Evolutionary conservation across 2,329 filamentous ascomycete species (phyloP).

Genomic region (Phaeosphaeria sp.): DNA sequence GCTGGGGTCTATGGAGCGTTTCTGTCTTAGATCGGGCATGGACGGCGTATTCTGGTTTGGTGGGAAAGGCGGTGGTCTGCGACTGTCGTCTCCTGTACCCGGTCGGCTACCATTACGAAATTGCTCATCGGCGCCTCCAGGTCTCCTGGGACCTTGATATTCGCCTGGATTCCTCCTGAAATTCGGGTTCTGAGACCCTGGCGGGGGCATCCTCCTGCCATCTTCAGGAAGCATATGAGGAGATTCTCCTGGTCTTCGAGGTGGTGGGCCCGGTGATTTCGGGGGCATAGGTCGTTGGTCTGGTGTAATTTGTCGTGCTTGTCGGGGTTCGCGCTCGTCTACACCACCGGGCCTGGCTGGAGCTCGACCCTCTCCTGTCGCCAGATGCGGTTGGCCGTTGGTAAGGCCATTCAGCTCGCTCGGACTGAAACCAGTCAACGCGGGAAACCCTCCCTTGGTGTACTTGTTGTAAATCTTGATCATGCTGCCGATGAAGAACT

Average conservation of each 20-base stretch:
- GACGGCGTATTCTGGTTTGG: slow-evolving; percentile 31
- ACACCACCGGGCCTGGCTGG: slow-evolving; percentile 14
- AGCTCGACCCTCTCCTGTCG: slow-evolving; percentile 36
- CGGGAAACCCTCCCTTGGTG: slow-evolving; percentile 72
- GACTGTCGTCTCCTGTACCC: slow-evolving; percentile 37
- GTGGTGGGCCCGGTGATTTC: slow-evolving; percentile 29
- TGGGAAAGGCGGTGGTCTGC: slow-evolving; percentile 31
- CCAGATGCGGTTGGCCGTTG: slow-evolving; percentile 53
- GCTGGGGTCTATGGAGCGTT: slow-evolving; percentile 43
- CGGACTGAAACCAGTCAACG: slow-evolving; percentile 81
- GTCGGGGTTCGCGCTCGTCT: slow-evolving; percentile 15
- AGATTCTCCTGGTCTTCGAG: slow-evolving; percentile 27
- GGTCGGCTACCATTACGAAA: slow-evolving; percentile 28
- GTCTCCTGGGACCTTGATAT: slow-evolving; percentile 24
- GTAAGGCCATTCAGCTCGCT: slow-evolving; percentile 78
- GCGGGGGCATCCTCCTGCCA: slow-evolving; percentile 18
- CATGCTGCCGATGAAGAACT: slow-evolving; percentile 95
- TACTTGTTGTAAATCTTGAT: slow-evolving; percentile 98
- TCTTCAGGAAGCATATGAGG: slow-evolving; percentile 19
- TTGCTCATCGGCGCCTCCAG: slow-evolving; percentile 26
- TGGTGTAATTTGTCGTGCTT: slow-evolving; percentile 19
- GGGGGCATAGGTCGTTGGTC: slow-evolving; percentile 28
- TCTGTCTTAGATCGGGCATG: slow-evolving; percentile 36
- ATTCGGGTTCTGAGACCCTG: slow-evolving; percentile 22
- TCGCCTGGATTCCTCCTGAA: slow-evolving; percentile 32